Base-by-base conservation (phyloP, 2,329 filamentous ascomycete genomes). In the Lecanosticta acicola region DNA sequence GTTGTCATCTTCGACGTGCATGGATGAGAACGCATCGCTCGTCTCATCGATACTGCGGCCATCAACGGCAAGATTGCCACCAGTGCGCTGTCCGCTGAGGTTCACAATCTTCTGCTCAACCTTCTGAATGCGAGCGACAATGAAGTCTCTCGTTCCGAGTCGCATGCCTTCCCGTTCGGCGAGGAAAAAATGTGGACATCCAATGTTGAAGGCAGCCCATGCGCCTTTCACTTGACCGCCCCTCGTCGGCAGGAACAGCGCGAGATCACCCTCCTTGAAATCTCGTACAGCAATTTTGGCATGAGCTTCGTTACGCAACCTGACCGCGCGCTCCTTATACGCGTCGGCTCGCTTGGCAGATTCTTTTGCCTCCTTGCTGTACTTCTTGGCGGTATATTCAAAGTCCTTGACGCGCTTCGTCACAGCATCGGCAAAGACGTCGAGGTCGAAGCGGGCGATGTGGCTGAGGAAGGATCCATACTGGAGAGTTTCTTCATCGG, bases 171-270 rank as follows among this genome's bases (percentile, higher is more conserved):
- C 91, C 64, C 94, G 86, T 66, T 98, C 93, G 29, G 89, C 85
- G 2, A 98, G 76, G 71, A 98, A 98, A 70, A 93, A 97, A 66
- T 98, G 93, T 7, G 93, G 93, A 49, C 91, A 94, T 1, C 90
- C 91, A 24, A 98, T 87, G 60, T 98, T 98, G 76, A 98, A 98
- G 0, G 93, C 93, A 3, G 93, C 93, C 93, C 93, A 98, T 0
- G 93, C 91, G 13, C 91, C 85, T 3, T 89, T 93, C 32, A 86
- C 87, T 68, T 97, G 90, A 2, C 59, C 54, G 63, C 96, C 97
- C 29, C 91, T 79, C 0, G 93, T 98, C 0, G 93, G 93, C 33
- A 98, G 71, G 71, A 98, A 98, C 2, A 98, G 70, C 10, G 91
- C 93, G 11, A 98, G 76, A 62, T 98, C 93, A 5, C 93, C 91